phyloP scores from a whole-genome alignment of 805 yeast species.

The Saccharomycopsis sp. region DNA sequence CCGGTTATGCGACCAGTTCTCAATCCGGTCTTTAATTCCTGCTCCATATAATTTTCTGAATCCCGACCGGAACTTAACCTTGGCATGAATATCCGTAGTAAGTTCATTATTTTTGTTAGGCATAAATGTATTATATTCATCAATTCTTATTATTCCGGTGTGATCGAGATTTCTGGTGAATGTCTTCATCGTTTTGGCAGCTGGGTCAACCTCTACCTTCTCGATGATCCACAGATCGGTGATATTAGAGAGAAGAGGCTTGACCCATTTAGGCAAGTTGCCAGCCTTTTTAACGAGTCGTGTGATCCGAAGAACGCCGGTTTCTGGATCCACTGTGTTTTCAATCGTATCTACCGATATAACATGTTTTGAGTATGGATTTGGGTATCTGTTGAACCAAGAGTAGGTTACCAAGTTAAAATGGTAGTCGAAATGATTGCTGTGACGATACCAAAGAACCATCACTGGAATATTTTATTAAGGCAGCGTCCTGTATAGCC shows the following conservation, averaged over 20 bases:
- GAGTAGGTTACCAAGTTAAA: constrained; percentile 73
- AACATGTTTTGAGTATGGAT: constrained; percentile 83
- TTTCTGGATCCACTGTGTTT: constrained; percentile 43
- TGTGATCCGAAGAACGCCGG: constrained; percentile 63
- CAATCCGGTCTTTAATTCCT: constrained; percentile 69
- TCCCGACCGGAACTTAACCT: constrained; percentile 67
- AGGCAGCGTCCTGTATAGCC: too few species aligned
- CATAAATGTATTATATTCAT: constrained; percentile 60
- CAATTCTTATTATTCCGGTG: constrained; percentile 66
- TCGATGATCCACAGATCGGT: constrained; percentile 80
- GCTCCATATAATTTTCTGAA: constrained; percentile 37
- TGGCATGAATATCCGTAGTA: constrained; percentile 44
- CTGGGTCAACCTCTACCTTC: constrained; percentile 65
- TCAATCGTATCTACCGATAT: constrained; percentile 74
- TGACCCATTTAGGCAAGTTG: constrained; percentile 70
- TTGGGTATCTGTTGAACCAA: constrained; percentile 63
- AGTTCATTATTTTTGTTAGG: constrained; percentile 27
- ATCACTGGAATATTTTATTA: constrained; percentile 31
- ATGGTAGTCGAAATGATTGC: constrained; percentile 54
- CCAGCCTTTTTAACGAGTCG: constrained; percentile 75
- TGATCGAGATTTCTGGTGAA: constrained; percentile 85
- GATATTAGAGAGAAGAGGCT: constrained; percentile 64
- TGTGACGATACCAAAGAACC: constrained; percentile 57
- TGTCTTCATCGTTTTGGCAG: constrained; percentile 45
- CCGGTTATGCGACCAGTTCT: constrained; percentile 68